Evolutionary conservation across 2,329 filamentous ascomycete genomes (phyloP).

Genomic region (Diaporthe aspalathi): DNA sequence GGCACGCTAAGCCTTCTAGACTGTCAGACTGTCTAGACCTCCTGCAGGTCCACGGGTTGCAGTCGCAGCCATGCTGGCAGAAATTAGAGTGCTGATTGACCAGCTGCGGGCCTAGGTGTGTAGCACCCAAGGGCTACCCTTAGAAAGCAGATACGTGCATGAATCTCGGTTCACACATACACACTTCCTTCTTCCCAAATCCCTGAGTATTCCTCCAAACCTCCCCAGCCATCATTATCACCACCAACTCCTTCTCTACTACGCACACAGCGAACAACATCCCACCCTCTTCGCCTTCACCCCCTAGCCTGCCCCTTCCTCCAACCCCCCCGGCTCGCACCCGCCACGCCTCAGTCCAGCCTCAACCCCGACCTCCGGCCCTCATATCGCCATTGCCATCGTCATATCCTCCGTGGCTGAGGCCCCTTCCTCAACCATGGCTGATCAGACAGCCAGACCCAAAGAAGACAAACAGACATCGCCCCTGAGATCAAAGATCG

Average conservation of each 20-base stretch:
- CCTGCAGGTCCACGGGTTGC: slow-evolving; percentile 19
- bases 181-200: neutral
- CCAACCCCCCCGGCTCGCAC: neutral
- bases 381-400: slow-evolving; percentile 25
- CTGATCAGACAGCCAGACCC: slow-evolving; percentile 52
- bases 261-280: neutral
- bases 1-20: slow-evolving; percentile 19
- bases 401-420: slow-evolving; percentile 36
- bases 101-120: slow-evolving; percentile 3
- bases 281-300: neutral
- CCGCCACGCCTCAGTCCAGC: neutral
- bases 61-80: neutral
- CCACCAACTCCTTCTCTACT: neutral
- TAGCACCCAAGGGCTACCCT: too few species aligned
- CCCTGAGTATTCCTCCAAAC: neutral
- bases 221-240: neutral
- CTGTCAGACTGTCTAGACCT: neutral
- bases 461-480: slow-evolving; percentile 48
- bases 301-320: neutral
- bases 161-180: slow-evolving; percentile 7
- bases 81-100: slow-evolving; percentile 28
- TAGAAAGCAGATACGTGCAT: slow-evolving; percentile 14
- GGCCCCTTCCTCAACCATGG: slow-evolving; percentile 50
- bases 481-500: slow-evolving; percentile 56
- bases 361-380: slow-evolving; percentile 12